A percentile compares a stretch with the other conserved stretches of the same genome.
These are phyloP conservation scores for Phyllosticta ampelicida DNA, from an alignment of 2,329 filamentous ascomycete species.

Conservation along the genomic window DNA sequence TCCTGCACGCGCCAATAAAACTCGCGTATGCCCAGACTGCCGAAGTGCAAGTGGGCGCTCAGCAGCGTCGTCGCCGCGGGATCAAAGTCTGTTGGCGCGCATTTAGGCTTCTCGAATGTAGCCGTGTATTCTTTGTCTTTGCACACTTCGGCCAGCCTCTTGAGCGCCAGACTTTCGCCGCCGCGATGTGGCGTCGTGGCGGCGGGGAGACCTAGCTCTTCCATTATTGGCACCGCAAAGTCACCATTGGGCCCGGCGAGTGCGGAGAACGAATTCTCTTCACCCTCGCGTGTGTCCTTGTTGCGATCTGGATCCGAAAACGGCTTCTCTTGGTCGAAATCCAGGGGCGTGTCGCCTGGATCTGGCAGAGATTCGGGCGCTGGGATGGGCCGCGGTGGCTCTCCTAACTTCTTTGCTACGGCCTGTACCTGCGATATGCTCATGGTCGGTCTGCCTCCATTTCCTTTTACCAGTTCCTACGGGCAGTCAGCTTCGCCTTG, in stretches of 20 bases:
- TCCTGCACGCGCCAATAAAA: conserved; percentile 64
- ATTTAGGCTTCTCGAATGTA: conserved; percentile 66
- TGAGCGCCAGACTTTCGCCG: conserved; percentile 56
- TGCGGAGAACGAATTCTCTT: conserved; percentile 47
- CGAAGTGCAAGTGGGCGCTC: conserved; percentile 65
- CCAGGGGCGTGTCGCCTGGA: conserved; percentile 51
- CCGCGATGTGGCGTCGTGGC: conserved; percentile 54
- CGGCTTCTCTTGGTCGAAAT: conserved; percentile 47
- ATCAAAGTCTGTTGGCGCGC: conserved; percentile 61
- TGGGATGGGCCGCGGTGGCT: conserved; percentile 50
- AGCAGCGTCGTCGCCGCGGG: conserved; percentile 64
- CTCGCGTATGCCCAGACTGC: conserved; percentile 55
- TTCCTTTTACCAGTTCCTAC: conserved; percentile 46
- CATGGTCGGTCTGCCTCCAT: conserved; percentile 64
- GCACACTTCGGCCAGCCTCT: conserved; percentile 48
- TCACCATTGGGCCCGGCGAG: conserved; percentile 58
- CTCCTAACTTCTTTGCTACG: conserved; percentile 44
- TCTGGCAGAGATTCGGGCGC: conserved; percentile 51
- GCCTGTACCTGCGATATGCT: conserved; percentile 55
- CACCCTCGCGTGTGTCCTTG: conserved; percentile 39
- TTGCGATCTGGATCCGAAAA: conserved; percentile 50
- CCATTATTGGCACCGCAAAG: conserved; percentile 59
- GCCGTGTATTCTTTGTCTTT: conserved; percentile 55
- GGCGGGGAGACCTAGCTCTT: conserved; percentile 49
- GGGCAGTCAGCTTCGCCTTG: neutral